These are phyloP conservation scores for Calvatia gigantea DNA, from an alignment of 768 basidiomycete genomes.

Conservation along the genomic window DNA sequence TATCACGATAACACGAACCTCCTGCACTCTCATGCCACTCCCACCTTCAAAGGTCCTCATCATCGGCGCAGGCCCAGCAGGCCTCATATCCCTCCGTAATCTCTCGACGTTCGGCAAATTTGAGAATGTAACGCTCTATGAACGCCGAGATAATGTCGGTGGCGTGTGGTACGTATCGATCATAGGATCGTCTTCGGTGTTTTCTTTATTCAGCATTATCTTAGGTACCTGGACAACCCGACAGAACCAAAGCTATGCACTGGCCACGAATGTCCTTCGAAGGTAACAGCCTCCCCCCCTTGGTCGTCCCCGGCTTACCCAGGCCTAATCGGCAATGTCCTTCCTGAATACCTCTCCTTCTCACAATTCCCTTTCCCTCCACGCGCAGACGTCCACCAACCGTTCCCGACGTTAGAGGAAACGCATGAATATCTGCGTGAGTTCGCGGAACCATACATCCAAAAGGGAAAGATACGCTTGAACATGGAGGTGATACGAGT, in stretches of 20 bases:
- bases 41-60: constrained; percentile 34
- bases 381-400: constrained; percentile 26
- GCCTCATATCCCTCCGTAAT: constrained; percentile 48
- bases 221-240: constrained; percentile 31
- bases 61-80: constrained; percentile 45
- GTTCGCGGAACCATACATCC: constrained; percentile 31
- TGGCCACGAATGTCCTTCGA: neutral
- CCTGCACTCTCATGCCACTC: neutral
- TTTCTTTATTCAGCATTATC: constrained; percentile 5
- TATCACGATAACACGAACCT: neutral
- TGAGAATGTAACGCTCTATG: constrained; percentile 40
- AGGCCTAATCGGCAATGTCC: constrained; percentile 46
- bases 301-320: constrained; percentile 50
- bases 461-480: constrained; percentile 33
- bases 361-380: constrained; percentile 34
- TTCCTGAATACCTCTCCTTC: constrained; percentile 41
- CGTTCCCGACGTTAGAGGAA: constrained; percentile 36
- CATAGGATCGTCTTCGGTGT: neutral
- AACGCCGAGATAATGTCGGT: constrained; percentile 45
- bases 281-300: constrained; percentile 16
- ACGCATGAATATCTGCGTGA: constrained; percentile 33
- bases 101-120: constrained; percentile 37
- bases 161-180: constrained; percentile 41
- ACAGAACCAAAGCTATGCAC: too few species aligned
- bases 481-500: constrained; percentile 37